These are phyloP conservation scores for Cantharellus cinnabarinus DNA, from an alignment of 768 basidiomycete genomes.

Conservation along the genomic window DNA sequence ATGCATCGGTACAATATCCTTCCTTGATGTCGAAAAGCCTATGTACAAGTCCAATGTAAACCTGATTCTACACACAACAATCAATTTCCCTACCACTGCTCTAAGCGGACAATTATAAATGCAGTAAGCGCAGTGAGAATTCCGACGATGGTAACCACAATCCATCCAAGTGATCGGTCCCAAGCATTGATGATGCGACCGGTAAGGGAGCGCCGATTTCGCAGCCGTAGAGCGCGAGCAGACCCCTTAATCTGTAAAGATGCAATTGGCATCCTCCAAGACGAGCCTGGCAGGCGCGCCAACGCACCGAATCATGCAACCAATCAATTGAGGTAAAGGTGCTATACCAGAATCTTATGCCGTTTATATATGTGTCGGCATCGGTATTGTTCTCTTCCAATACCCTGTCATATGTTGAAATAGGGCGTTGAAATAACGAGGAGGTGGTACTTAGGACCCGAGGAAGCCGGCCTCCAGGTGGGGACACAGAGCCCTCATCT, in stretches of 20 bases:
- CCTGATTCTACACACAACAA: no score
- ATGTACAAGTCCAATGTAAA: no score
- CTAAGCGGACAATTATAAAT: constrained; percentile 66
- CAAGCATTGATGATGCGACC: constrained; percentile 39
- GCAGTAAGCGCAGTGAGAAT: constrained; percentile 71
- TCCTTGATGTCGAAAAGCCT: constrained; percentile 75
- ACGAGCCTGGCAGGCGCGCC: constrained; percentile 4
- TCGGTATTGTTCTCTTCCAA: neutral
- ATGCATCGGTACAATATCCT: constrained; percentile 53
- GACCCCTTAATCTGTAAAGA: constrained; percentile 64
- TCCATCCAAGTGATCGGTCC: constrained; percentile 72
- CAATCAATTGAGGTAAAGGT: constrained; percentile 86
- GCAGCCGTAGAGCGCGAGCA: constrained; percentile 50
- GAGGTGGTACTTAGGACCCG: no score
- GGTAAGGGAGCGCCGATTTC: constrained; percentile 47
- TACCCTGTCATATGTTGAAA: neutral
- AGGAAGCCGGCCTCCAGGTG: no score
- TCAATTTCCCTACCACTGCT: constrained; percentile 31
- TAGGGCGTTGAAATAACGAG: no score
- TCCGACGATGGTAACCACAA: constrained; percentile 76
- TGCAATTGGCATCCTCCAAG: constrained; percentile 7
- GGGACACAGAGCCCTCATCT: no score
- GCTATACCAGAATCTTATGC: constrained; percentile 78
- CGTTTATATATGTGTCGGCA: constrained; percentile 28
- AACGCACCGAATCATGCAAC: constrained; percentile 64